These are phyloP conservation scores for Comarum palustre DNA, from an alignment of 306 rosid species.

Conservation along the genomic window DNA sequence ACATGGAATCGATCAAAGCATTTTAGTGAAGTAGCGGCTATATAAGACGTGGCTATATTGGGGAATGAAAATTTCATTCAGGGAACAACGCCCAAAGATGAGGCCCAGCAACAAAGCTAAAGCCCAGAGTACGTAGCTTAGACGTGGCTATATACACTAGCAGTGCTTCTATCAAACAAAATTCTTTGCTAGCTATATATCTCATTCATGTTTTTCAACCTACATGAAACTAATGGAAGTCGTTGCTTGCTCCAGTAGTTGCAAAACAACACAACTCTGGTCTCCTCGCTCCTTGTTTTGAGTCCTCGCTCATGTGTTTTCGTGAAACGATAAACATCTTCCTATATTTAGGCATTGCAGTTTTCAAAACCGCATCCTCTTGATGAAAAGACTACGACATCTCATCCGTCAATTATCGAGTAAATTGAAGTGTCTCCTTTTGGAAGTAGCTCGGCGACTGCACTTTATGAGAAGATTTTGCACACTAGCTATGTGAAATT, in stretches of 20 bases:
- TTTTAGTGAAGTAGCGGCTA: too few species aligned
- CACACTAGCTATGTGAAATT: too few species aligned
- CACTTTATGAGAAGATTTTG: too few species aligned
- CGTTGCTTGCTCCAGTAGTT: too few species aligned
- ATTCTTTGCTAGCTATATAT: conserved; percentile 5
- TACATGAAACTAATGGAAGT: too few species aligned
- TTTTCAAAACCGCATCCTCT: not conserved
- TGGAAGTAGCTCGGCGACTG: too few species aligned
- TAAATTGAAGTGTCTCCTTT: too few species aligned
- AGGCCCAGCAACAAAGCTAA: too few species aligned
- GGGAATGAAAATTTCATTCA: too few species aligned
- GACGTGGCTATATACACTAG: conserved; percentile 53
- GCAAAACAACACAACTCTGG: conserved; percentile 13
- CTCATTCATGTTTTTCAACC: conserved; percentile 16
- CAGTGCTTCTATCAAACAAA: conserved; percentile 33
- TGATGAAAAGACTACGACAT: not conserved
- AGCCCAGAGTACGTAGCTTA: too few species aligned
- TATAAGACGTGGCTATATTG: conserved; percentile 46
- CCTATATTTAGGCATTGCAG: not conserved
- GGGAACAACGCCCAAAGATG: too few species aligned
- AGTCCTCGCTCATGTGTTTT: not conserved
- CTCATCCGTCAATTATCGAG: not conserved
- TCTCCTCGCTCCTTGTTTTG: conserved; percentile 10
- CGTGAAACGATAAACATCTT: not conserved
- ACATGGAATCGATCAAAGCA: not conserved